These are phyloP conservation scores for Linnemannia zychae DNA, from an alignment of 192 early-diverging fungal species.

Conservation along the genomic window DNA sequence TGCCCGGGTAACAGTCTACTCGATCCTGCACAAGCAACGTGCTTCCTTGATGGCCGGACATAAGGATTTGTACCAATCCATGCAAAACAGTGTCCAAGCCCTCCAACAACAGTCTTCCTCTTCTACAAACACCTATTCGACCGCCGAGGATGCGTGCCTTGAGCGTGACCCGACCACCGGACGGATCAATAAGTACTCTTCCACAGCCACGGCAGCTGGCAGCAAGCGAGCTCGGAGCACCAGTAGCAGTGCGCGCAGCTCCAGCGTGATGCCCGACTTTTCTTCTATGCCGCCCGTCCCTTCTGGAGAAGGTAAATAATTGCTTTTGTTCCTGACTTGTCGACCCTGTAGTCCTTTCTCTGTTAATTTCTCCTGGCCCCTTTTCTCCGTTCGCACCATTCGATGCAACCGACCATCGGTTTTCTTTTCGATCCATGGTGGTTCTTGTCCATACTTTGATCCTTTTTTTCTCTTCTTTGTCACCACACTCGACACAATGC, in stretches of 20 bases:
- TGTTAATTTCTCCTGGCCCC: conserved; percentile 2
- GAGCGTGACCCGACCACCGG: conserved; percentile 14
- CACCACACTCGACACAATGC: background rate
- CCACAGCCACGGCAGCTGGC: background rate
- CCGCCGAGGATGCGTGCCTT: conserved; percentile 16
- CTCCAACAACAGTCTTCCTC: conserved; percentile 4
- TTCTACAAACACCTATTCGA: conserved; percentile 10
- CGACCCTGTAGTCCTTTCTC: background rate
- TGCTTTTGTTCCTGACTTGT: background rate
- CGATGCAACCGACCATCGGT: background rate
- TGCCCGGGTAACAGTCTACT: conserved; percentile 52
- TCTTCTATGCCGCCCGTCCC: background rate
- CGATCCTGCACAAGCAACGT: conserved; percentile 54
- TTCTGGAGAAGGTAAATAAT: conserved; percentile 31
- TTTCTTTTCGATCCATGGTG: background rate
- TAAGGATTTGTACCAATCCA: conserved; percentile 44
- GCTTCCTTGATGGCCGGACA: conserved; percentile 54
- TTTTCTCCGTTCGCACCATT: background rate
- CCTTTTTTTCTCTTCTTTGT: background rate
- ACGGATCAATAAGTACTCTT: conserved; percentile 28
- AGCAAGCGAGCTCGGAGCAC: conserved; percentile 14
- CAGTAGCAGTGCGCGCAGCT: conserved; percentile 4
- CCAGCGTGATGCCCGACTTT: conserved; percentile 19
- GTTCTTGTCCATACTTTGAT: background rate
- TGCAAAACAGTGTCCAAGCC: conserved; percentile 19